phyloP scores from a whole-genome alignment of 2,329 filamentous ascomycete genomes.

The Aureobasidium sp. region DNA sequence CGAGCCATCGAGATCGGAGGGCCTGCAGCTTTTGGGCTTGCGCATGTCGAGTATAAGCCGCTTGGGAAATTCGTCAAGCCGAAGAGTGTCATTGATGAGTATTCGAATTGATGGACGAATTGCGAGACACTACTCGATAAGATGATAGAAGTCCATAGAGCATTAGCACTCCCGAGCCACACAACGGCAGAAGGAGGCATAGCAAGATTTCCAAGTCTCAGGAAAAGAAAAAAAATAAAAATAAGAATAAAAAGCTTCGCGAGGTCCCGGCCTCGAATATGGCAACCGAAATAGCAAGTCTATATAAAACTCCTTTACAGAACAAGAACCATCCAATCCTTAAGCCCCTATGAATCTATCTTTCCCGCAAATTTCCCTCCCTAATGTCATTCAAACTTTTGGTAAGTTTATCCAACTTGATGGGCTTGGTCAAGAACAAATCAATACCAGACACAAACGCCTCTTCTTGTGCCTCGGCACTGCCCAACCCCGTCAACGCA shows the following conservation, averaged over 20 bases:
- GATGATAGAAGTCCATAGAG: too few relatives aligned
- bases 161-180: too few relatives aligned
- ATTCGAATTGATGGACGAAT: too few relatives aligned
- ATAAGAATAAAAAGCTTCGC: too few relatives aligned
- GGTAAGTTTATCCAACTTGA: slow-evolving; percentile 4
- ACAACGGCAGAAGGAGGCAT: too few relatives aligned
- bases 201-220: too few relatives aligned
- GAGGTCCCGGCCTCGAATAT: neutral
- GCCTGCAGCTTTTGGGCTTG: slow-evolving; percentile 37
- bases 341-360: neutral
- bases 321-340: neutral
- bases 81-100: slow-evolving; percentile 50
- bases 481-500: slow-evolving; percentile 26
- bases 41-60: slow-evolving; percentile 43
- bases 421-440: slow-evolving; percentile 28
- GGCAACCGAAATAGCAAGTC: too few relatives aligned
- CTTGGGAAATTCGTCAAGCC: slow-evolving; percentile 46
- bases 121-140: too few relatives aligned
- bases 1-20: slow-evolving; percentile 47
- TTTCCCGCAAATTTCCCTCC: neutral
- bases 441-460: slow-evolving; percentile 25
- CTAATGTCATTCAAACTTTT: slow-evolving; percentile 22
- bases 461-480: slow-evolving; percentile 23
- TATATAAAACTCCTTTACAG: neutral
- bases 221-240: too few relatives aligned